A percentile compares a stretch with the other conserved stretches of the same genome.
Evolutionary conservation across 805 yeast genomes (phyloP).

Genomic region (Metschnikowia arizonensis): DNA sequence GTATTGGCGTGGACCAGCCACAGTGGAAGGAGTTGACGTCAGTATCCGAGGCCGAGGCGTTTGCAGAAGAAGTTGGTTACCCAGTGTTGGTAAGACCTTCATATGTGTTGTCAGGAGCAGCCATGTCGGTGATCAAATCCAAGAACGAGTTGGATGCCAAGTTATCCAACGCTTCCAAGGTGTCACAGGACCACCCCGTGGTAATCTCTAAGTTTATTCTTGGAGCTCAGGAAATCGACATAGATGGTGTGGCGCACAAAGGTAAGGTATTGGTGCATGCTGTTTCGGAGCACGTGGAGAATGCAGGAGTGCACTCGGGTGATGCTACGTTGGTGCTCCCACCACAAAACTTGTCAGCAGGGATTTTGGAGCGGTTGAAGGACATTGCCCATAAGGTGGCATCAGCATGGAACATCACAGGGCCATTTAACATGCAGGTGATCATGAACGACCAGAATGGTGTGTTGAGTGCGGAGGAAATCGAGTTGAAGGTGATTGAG

Average conservation of each 20-base stretch:
- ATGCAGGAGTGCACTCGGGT: constrained; percentile 98
- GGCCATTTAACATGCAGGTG: constrained; percentile 98
- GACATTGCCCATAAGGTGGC: constrained; percentile 93
- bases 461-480: constrained; percentile 51
- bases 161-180: constrained; percentile 83
- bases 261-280: constrained; percentile 93
- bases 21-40: constrained; percentile 95
- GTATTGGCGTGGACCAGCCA: constrained; percentile 93
- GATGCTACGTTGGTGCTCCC: constrained; percentile 96
- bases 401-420: constrained; percentile 89
- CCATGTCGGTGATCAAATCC: constrained; percentile 88
- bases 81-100: constrained; percentile 98
- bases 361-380: constrained; percentile 67
- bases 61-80: constrained; percentile 83
- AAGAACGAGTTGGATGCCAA: constrained; percentile 78
- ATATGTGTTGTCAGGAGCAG: constrained; percentile 96
- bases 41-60: constrained; percentile 74
- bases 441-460: constrained; percentile 48
- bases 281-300: constrained; percentile 95
- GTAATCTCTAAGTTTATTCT: constrained; percentile 94
- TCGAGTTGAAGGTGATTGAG: constrained; percentile 86
- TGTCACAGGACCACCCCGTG: constrained; percentile 94
- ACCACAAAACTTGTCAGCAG: constrained; percentile 72
- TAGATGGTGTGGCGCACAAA: constrained; percentile 90
- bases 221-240: constrained; percentile 95